These are phyloP conservation scores for Mycena rebaudengoi DNA, from an alignment of 768 basidiomycete genomes.

Conservation along the genomic window DNA sequence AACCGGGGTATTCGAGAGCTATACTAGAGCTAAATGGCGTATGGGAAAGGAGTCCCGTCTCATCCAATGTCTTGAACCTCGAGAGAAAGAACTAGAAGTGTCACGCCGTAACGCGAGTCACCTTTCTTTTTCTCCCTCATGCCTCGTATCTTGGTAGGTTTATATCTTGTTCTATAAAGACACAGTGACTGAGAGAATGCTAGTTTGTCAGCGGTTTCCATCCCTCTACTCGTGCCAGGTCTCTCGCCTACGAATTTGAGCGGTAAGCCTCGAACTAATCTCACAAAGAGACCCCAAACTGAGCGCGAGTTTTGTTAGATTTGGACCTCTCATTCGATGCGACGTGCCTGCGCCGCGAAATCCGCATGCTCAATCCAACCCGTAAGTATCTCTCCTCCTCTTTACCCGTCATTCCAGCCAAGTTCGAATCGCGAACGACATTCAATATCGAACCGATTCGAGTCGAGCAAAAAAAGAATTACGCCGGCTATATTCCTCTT, in stretches of 20 bases:
- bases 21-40: too few relatives aligned
- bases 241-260: slow-evolving; percentile 89
- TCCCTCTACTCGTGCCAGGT: slow-evolving; percentile 81
- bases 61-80: not conserved
- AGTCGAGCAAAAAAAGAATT: slow-evolving; percentile 19
- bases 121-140: slow-evolving; percentile 44
- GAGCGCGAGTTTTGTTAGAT: slow-evolving; percentile 53
- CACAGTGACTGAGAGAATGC: slow-evolving; percentile 42
- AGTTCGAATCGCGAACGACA: slow-evolving; percentile 37
- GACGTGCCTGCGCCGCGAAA: slow-evolving; percentile 90
- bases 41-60: not conserved
- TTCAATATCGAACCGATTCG: slow-evolving; percentile 17
- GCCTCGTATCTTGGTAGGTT: slow-evolving; percentile 72
- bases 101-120: not conserved
- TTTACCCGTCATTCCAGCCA: slow-evolving; percentile 31
- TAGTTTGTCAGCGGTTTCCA: slow-evolving; percentile 90
- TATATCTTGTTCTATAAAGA: not conserved
- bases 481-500: slow-evolving; percentile 36
- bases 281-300: not conserved
- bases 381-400: slow-evolving; percentile 67
- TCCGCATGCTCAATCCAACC: slow-evolving; percentile 75
- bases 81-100: slow-evolving; percentile 24
- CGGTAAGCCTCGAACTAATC: slow-evolving; percentile 54
- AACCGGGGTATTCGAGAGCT: too few relatives aligned
- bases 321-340: slow-evolving; percentile 85